These are phyloP conservation scores for Galerina sulciceps DNA, from an alignment of 768 basidiomycete species.

Conservation along the genomic window DNA sequence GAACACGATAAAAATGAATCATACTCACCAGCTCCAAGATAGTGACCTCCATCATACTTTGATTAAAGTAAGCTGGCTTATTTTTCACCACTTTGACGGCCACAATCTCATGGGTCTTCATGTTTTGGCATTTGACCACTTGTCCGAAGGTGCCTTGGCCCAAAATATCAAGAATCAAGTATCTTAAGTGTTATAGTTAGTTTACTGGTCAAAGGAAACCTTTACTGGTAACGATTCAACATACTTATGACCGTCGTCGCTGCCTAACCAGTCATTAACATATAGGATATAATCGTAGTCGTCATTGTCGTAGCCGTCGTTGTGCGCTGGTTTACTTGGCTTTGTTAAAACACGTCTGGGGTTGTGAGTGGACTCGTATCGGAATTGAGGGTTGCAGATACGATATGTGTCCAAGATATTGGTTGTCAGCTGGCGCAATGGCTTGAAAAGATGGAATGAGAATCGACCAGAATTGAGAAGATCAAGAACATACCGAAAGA, in stretches of 20 bases:
- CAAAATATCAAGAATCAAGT: conserved; percentile 95
- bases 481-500: conserved; percentile 69
- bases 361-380: conserved; percentile 94
- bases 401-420: conserved; percentile 89
- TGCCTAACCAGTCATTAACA: conserved; percentile 97
- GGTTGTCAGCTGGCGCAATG: conserved; percentile 75
- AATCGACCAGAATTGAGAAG: conserved; percentile 10
- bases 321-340: conserved; percentile 93
- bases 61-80: conserved; percentile 99
- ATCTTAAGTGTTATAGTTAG: conserved; percentile 50
- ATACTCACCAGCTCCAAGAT: conserved; percentile 88
- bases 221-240: conserved; percentile 32
- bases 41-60: conserved; percentile 99
- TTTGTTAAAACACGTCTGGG: conserved; percentile 97
- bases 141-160: conserved; percentile 99
- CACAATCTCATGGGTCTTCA: conserved; percentile 98
- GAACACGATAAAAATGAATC: background rate
- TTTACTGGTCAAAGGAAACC: background rate
- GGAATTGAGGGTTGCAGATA: conserved; percentile 93
- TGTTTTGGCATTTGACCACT: conserved; percentile 99
- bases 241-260: conserved; percentile 93
- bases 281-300: conserved; percentile 99
- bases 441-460: conserved; percentile 38
- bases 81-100: conserved; percentile 99
- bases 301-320: conserved; percentile 98